phyloP scores from a whole-genome alignment of 768 basidiomycete species.

The Podaxis sp. region DNA sequence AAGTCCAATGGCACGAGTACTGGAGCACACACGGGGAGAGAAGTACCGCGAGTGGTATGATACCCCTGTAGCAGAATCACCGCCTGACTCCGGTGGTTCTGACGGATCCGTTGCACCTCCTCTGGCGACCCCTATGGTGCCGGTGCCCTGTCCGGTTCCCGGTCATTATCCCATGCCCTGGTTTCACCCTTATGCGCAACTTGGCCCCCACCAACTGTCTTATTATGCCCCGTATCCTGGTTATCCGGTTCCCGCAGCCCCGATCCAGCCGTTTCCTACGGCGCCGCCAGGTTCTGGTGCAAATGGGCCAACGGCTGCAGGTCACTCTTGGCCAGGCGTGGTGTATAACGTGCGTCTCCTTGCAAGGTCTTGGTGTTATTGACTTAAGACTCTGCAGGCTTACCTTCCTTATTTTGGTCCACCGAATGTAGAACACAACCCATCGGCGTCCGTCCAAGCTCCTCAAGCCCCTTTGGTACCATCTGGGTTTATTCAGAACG shows the following conservation, averaged over 20 bases:
- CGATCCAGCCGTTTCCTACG: constrained; percentile 24
- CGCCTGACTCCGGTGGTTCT: background rate
- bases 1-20: background rate
- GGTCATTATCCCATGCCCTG: constrained; percentile 46
- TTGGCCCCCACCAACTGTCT: constrained; percentile 50
- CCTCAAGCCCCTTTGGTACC: constrained; percentile 54
- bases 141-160: constrained; percentile 38
- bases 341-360: constrained; percentile 47
- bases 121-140: constrained; percentile 2
- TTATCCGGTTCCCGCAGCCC: constrained; percentile 34
- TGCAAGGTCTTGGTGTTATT: background rate
- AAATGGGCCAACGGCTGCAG: constrained; percentile 29
- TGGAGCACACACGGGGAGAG: background rate
- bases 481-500: constrained; percentile 69
- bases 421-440: constrained; percentile 20
- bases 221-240: constrained; percentile 47
- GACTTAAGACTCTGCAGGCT: constrained; percentile 29
- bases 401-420: constrained; percentile 49
- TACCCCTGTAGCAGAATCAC: constrained; percentile 5
- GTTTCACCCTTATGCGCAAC: constrained; percentile 51
- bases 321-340: constrained; percentile 36
- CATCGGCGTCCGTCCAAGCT: constrained; percentile 30
- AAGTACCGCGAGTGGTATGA: constrained; percentile 18
- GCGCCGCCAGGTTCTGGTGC: constrained; percentile 37
- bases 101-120: background rate